Base-by-base conservation (phyloP, 2,329 filamentous ascomycete species). In the Aotearoamyces nothofagi region DNA sequence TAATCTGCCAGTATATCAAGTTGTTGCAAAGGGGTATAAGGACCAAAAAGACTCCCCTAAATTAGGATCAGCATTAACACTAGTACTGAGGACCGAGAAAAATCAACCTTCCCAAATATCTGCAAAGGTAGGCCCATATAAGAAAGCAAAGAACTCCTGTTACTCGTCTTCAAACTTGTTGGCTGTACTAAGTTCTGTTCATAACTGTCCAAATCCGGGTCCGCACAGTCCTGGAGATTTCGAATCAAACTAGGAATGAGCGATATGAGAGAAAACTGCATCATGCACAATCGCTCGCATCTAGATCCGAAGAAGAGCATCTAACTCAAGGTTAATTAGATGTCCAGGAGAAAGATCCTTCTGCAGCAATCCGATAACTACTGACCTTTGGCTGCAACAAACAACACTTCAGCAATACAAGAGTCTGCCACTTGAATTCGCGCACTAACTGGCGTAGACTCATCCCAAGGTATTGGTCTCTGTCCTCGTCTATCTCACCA, bases 231-330 rank as follows among this genome's bases (percentile, higher is more conserved):
- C 55, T 92, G 77, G n/a, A 98, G 67, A 44, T 79, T 83, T 45
- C 82, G 74, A 46, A 96, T 75, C 33, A 98, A 69, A 34, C 86
- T 84, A 26, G 90, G 90, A 58, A 98, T 92, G 46, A 98, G 63
- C 30, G 87, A 94, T 42, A 98, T 78, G 25, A 98, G 68, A 24
- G 87, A 90, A 58, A 96, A 98, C 53, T 98, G 90, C 56, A 93
- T 86, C 80, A 96, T 92, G 66, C 90, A 98, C 41, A 98, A 60
- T 39, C 80, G 70, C 54, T 98, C 90, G 54, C 90, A 96, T 43
- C 84, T 75, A n/a, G 87, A 84, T 37, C 90, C 86, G 46, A 96
- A 98, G 59, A 98, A 96, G 30, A 98, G 74, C 79, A 96, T 96
- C 86, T 93, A 42, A 0, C 15, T 9, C 15, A 10, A 36, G 49